These are phyloP conservation scores for Tylopilus sp. DNA, from an alignment of 768 basidiomycete species.

Conservation along the genomic window DNA sequence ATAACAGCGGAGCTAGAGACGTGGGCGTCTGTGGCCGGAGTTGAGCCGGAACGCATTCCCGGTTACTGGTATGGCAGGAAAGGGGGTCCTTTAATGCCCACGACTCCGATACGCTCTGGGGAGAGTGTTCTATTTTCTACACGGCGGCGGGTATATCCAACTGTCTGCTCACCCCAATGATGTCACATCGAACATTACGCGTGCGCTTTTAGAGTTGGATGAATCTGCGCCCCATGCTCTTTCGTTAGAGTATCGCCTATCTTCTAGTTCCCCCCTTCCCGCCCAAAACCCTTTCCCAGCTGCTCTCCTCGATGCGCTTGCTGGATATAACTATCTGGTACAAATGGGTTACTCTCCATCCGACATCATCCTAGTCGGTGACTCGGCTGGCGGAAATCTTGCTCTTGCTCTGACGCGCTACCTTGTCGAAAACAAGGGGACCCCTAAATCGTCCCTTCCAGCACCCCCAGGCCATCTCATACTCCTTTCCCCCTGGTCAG, in stretches of 20 bases:
- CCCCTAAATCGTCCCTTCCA: constrained; percentile 33
- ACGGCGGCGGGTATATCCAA: constrained; percentile 57
- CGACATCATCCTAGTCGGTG: constrained; percentile 66
- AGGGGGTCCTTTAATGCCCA: constrained; percentile 35
- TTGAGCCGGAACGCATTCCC: constrained; percentile 44
- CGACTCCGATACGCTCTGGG: constrained; percentile 40
- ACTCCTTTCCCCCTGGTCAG: constrained; percentile 56
- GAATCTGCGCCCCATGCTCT: constrained; percentile 47
- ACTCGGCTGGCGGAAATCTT: constrained; percentile 78
- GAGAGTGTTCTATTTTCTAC: constrained; percentile 58
- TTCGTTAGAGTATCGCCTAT: constrained; percentile 71
- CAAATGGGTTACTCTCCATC: constrained; percentile 52
- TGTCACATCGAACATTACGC: constrained; percentile 41
- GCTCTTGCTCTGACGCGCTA: constrained; percentile 61
- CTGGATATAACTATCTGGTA: constrained; percentile 71
- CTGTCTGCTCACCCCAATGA: constrained; percentile 58
- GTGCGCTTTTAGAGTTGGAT: constrained; percentile 45
- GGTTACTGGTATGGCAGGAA: constrained; percentile 56
- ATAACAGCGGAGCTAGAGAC: constrained; percentile 30
- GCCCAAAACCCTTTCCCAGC: constrained; percentile 65
- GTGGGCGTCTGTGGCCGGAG: constrained; percentile 31
- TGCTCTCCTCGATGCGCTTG: constrained; percentile 69
- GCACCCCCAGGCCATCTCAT: constrained; percentile 47
- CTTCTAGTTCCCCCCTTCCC: constrained; percentile 40
- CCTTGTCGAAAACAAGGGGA: constrained; percentile 46